Evolutionary conservation across 768 basidiomycete species (phyloP).

Genomic region (Coprinellus micaceus): DNA sequence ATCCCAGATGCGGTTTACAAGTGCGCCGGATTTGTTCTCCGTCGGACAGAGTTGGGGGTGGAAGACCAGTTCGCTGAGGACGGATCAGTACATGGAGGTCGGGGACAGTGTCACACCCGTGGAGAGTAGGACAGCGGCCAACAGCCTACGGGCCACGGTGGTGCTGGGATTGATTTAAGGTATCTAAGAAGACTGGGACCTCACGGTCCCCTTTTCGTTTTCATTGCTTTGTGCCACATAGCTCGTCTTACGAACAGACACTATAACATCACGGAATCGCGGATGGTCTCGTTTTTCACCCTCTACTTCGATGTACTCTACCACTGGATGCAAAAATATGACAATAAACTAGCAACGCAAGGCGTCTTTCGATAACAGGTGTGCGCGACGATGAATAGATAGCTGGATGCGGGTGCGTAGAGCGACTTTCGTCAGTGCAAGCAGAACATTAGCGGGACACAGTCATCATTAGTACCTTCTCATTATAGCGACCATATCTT

Average conservation of each 20-base stretch:
- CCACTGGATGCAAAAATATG: no score
- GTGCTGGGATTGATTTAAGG: constrained; percentile 67
- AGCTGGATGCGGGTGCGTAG: no score
- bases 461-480: background rate
- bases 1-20: constrained; percentile 78
- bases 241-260: no score
- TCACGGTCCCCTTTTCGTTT: no score
- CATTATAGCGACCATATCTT: constrained; percentile 90
- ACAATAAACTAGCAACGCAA: no score
- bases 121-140: constrained; percentile 16
- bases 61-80: constrained; percentile 59
- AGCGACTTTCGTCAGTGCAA: background rate
- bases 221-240: no score
- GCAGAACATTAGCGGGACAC: background rate
- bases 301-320: no score
- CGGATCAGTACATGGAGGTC: constrained; percentile 48
- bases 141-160: constrained; percentile 74
- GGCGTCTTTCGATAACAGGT: no score
- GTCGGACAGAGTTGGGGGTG: constrained; percentile 92
- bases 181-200: background rate
- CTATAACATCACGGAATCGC: no score
- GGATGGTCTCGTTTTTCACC: no score
- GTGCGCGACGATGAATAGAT: no score
- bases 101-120: constrained; percentile 28
- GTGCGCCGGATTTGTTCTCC: constrained; percentile 80